These are phyloP conservation scores for Panicum hallii DNA, from an alignment of 202 grass and related monocot genomes.

Conservation along the genomic window DNA sequence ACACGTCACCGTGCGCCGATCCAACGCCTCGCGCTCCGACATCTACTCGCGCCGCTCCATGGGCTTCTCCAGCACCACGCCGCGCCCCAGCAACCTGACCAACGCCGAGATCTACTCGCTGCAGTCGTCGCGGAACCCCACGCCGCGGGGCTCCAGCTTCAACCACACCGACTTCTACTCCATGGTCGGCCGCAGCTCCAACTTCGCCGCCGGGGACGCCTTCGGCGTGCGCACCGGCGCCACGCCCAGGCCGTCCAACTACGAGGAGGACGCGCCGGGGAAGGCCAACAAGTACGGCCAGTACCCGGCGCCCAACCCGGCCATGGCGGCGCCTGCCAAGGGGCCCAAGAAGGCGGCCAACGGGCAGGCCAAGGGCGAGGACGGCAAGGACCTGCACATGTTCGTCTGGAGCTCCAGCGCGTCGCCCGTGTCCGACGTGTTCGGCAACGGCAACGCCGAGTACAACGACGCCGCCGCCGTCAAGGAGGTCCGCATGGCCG, in stretches of 20 bases:
- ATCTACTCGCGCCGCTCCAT: slow-evolving; percentile 87
- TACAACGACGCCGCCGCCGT: slow-evolving; percentile 69
- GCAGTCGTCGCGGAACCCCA: slow-evolving; percentile 94
- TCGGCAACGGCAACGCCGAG: slow-evolving; percentile 70
- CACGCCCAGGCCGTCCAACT: slow-evolving; percentile 87
- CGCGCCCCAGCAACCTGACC: slow-evolving; percentile 92
- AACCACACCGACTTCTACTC: slow-evolving; percentile 99
- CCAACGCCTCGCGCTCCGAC: slow-evolving; percentile 94
- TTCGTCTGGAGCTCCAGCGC: slow-evolving; percentile 99
- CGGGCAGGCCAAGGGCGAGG: slow-evolving; percentile 75
- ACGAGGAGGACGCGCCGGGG: slow-evolving; percentile 74
- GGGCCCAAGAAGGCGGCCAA: slow-evolving; percentile 52
- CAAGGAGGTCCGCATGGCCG: slow-evolving; percentile 79
- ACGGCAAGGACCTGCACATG: slow-evolving; percentile 99
- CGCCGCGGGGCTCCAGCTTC: slow-evolving; percentile 92
- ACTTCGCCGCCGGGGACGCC: slow-evolving; percentile 77
- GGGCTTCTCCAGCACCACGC: slow-evolving; percentile 90
- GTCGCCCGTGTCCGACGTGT: slow-evolving; percentile 96
- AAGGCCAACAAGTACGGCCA: slow-evolving; percentile 64
- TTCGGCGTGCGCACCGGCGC: slow-evolving; percentile 68
- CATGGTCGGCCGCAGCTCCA: slow-evolving; percentile 96
- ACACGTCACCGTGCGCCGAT: slow-evolving; percentile 91
- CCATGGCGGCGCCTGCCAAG: slow-evolving; percentile 54
- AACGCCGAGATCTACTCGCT: slow-evolving; percentile 99
- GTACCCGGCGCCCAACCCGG: slow-evolving; percentile 91